Evolutionary conservation across 177 flowering plant genomes (phyloP).

Genomic region (Telopea speciosissima): DNA sequence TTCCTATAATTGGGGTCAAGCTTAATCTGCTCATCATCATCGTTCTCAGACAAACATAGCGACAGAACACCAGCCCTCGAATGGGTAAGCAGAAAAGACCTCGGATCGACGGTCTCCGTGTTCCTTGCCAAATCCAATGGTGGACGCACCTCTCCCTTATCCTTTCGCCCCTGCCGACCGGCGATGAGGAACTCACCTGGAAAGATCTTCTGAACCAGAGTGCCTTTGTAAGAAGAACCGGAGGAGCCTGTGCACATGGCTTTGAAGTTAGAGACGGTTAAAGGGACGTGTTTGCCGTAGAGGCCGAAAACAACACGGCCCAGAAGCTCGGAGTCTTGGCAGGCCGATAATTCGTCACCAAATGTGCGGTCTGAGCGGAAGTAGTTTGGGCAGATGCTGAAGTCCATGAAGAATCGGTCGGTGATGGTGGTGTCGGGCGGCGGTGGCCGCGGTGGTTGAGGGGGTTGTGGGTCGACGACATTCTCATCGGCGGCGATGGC

Average conservation of each 20-base stretch:
- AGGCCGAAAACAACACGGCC: constrained; percentile 91
- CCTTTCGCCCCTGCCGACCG: constrained; percentile 71
- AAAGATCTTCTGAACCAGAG: constrained; percentile 71
- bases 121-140: constrained; percentile 51
- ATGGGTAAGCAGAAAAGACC: constrained; percentile 59
- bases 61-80: constrained; percentile 66
- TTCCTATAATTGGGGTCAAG: constrained; percentile 70
- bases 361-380: constrained; percentile 52
- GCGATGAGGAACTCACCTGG: constrained; percentile 82
- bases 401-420: constrained; percentile 84
- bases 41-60: constrained; percentile 79
- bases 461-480: constrained; percentile 21
- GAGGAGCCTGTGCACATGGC: constrained; percentile 55
- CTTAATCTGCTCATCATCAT: constrained; percentile 75
- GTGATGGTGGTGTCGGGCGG: constrained; percentile 75
- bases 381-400: constrained; percentile 72
- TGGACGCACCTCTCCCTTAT: constrained; percentile 59
- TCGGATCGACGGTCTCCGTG: constrained; percentile 56
- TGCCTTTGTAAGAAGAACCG: constrained; percentile 58
- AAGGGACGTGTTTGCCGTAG: constrained; percentile 75
- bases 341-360: constrained; percentile 36
- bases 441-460: constrained; percentile 23
- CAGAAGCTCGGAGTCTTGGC: constrained; percentile 56
- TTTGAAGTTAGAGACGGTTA: constrained; percentile 83
- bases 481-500: constrained; percentile 26